These are phyloP conservation scores for Fusarium sp. DNA, from an alignment of 2,329 filamentous ascomycete species.

Conservation along the genomic window DNA sequence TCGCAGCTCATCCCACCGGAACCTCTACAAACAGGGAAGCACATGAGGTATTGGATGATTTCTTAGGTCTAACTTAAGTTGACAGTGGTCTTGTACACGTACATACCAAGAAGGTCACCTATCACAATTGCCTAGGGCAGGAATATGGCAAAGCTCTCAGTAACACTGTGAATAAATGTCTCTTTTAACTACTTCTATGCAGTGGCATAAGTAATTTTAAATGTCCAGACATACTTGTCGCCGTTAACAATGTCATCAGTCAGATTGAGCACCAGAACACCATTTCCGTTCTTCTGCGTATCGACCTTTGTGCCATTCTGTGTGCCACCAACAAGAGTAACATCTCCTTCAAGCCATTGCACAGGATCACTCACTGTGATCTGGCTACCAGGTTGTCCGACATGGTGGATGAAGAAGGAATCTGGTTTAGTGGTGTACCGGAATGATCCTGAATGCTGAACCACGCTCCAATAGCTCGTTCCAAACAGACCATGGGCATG, in stretches of 20 bases:
- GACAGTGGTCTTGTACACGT: too few species aligned
- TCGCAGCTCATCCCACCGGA: neutral
- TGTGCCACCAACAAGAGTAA: neutral
- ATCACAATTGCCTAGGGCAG: too few species aligned
- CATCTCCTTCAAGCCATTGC: neutral
- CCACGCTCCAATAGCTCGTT: neutral
- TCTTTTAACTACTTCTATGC: too few species aligned
- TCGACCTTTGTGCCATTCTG: neutral
- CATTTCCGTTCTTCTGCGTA: rapidly evolving
- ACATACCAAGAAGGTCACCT: too few species aligned
- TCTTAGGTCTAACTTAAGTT: too few species aligned
- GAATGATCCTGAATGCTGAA: neutral
- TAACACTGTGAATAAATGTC: too few species aligned
- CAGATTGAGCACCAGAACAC: neutral
- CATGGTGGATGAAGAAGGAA: neutral
- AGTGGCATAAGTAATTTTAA: neutral
- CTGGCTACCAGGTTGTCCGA: neutral
- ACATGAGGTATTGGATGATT: too few species aligned
- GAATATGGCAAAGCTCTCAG: too few species aligned
- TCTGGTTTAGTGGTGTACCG: neutral
- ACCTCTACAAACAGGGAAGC: too few species aligned
- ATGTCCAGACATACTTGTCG: neutral
- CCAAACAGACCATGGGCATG: neutral
- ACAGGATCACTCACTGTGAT: neutral
- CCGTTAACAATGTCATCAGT: neutral